Base-by-base conservation (phyloP, 139 green algal species). In the Haematococcus lacustris region DNA sequence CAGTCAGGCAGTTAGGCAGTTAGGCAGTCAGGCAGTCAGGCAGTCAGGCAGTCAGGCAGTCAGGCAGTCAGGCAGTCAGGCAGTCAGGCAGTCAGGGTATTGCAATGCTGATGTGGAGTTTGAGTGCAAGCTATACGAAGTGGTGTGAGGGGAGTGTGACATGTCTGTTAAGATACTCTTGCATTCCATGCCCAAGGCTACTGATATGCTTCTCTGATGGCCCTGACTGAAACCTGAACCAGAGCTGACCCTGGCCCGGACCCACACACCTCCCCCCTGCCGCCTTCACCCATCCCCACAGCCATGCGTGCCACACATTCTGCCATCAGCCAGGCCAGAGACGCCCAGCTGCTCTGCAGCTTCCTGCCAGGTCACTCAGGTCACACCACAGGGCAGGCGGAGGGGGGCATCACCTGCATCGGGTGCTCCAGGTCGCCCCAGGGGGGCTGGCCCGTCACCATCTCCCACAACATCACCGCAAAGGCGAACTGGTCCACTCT, bases 381-480 rank as follows among this genome's bases (percentile, higher is more conserved):
- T 65, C 9, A 43, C 3, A 66, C 5, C 5, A 6, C 7, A 51
- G 41, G 32, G 23, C 25, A 66, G n/a, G 4, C 17, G 32, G 26
- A 35, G 47, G 43, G 21, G 51, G 38, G 21, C 4, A 17, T 34
- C 26, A 83, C 74, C 78, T 93, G 89, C 88, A 95, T 93, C 50
- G 85, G 86, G 26, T 77, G 82, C 38, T 80, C 66, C 30, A 85
- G 64, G 1, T 80, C 71, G 3, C 39, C 30, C 91, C 91, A 96
- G 1, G 91, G 88, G 70, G 88, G 73, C 70, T 88, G 33, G 0
- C 85, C 86, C 23, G 81, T 88, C 32, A 88, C 70, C 76, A 80
- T 87, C 79, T 96, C 90, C 85, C 84, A 93, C 71, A 93, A 68
- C 32, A 93, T 79, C 43, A 95, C 79, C 7, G 68, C 86, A 79